phyloP scores from a whole-genome alignment of 164 flowering plant species.

The Chimonanthus praecox region DNA sequence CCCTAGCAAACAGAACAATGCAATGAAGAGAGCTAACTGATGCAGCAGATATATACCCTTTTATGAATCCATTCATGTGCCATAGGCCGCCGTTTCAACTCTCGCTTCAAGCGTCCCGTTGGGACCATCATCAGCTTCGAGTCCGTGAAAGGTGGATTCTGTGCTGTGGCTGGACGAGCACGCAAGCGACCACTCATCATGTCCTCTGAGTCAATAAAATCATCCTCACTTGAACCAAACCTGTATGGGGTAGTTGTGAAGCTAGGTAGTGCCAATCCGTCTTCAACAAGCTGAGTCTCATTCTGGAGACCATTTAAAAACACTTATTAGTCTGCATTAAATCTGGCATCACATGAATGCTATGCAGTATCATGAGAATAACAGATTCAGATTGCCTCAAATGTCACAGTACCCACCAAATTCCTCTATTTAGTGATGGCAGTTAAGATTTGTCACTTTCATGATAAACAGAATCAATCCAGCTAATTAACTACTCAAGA shows the following conservation, averaged over 20 bases:
- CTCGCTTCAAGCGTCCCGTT: conserved; percentile 47
- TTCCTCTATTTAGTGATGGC: not conserved
- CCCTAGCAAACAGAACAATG: no score
- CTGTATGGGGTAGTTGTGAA: conserved; percentile 46
- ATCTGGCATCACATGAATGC: not conserved
- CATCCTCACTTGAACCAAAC: conserved; percentile 79
- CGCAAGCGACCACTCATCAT: conserved; percentile 37
- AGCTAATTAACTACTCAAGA: not conserved
- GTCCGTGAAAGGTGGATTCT: conserved; percentile 39
- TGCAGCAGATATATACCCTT: conserved; percentile 40
- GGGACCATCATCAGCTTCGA: conserved; percentile 41
- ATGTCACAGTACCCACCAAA: not conserved
- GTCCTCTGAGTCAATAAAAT: conserved; percentile 79
- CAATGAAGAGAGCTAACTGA: no score
- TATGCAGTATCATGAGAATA: not conserved
- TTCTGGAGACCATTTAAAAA: conserved; percentile 7
- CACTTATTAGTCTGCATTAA: not conserved
- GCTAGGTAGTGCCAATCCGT: conserved; percentile 68
- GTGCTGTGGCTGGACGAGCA: conserved; percentile 34
- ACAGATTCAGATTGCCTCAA: not conserved
- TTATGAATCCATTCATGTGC: conserved; percentile 67
- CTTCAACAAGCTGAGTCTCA: conserved; percentile 73
- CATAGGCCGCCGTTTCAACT: conserved; percentile 44
- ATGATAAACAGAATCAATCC: not conserved
- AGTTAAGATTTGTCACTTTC: no score